Evolutionary conservation across 306 rosid genomes (phyloP), one percentile per base, ranked within the genome.

Genomic region (Cucumis cinereus): DNA sequence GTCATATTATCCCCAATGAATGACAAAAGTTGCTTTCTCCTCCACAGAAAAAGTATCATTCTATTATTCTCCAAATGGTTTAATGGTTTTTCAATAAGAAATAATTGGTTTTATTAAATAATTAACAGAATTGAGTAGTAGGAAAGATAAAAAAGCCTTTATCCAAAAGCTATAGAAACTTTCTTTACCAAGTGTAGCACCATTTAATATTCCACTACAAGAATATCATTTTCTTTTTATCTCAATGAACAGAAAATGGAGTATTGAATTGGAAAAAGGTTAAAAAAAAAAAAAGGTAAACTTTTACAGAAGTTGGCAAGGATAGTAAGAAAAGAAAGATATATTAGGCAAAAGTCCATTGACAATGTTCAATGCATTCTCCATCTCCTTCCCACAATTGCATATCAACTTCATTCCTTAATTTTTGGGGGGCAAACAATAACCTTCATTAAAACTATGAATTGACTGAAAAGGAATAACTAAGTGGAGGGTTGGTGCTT

Each of bases 401-500:
- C 74, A 70, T 79, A 80, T 71, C 75, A 71, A 47, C 47, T 50
- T 77, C 70, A 38, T 68, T 59, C 81, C 62, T 74, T 79, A 50
- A 79, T 53, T 50, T 63, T 62, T 45, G 83, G 76, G 70, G 60
- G 73, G 14, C 58, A 26, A 45, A 20, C 16, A 58, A 36, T 20
- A 59, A 41, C 70, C 69, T 72, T 72, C 78, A 24, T 58, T 75
- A 28, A 58, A 58, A 75, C 38, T 19, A 43, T 41, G 77, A 74
- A 75, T 75, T 53, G 66, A 64, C 16, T 76, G 59, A 75, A 76
- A 35, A 82, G 62, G 76, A 76, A 67, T 43, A 79, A 30, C 60
- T 26, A 83, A 81, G 81, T 84, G 89, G 79, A 70, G 81, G 54
- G 62, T 76, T 71, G 74, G 78, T 84, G 80, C 72, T 84, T 52